Evolutionary conservation across 208 protist species (phyloP), one percentile per base, ranked within the genome.

Genomic region (Leishmania turanica): DNA sequence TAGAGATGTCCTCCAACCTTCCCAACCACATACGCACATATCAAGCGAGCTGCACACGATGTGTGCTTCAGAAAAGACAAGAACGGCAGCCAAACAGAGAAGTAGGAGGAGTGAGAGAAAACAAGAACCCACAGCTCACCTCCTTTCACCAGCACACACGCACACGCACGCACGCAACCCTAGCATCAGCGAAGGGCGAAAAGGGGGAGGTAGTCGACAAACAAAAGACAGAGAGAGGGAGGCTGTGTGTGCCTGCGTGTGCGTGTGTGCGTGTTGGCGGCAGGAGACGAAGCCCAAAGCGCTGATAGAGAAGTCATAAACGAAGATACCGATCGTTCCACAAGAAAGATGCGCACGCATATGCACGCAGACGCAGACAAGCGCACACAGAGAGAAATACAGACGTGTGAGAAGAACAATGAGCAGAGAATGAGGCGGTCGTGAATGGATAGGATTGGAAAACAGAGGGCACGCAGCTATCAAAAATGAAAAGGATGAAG

Each of bases 21-120:
- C 9, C 54, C 4, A 45, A 24, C 21, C 42, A 51, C 24, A 3
- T n/a, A 34, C 62, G 42, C 34, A 83, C 45, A 62, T 15, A 66
- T 19, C 40, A 69, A 56, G 80, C 79, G 72, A 77, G 15, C 51
- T 37, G 42, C 73, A 81, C 56, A 85, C 1, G 75, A 42, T 58
- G 53, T 49, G 27, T 24, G 72, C 13, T 53, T 56, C 65, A 68
- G 47, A 54, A 69, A 77, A 84, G 66, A 3, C 2, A 73, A 73
- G 31, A 73, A 7, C 5, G 66, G 40, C 11, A 71, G 4, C 11
- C 37, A 24, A 1, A n/a, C 24, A 78, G n/a, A 64, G 42, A 17
- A 21, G 45, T 34, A 49, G 31, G 31, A n/a, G 53, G 54, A 73
- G 78, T 37, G 24, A 65, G 37, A 69, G 54, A 37, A 66, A n/a